A percentile compares a stretch with the other conserved stretches of the same genome.
These are phyloP conservation scores for Stachybotrys chlorohalonatus DNA, from an alignment of 2,329 filamentous ascomycete species.

Conservation along the genomic window DNA sequence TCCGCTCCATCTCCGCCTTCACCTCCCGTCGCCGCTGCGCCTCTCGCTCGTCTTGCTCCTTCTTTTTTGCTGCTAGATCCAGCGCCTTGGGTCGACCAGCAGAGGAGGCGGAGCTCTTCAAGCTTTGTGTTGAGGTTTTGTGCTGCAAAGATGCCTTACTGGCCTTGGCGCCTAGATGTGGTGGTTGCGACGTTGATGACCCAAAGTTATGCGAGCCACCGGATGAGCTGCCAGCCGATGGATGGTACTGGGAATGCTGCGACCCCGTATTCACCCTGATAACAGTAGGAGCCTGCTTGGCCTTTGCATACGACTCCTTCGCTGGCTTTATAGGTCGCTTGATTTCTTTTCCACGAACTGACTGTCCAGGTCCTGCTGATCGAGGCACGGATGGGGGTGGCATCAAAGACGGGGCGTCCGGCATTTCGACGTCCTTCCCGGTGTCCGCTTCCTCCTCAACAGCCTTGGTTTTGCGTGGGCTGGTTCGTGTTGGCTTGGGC, in stretches of 20 bases:
- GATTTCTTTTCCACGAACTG: constrained; percentile 40
- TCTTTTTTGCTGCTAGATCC: constrained; percentile 69
- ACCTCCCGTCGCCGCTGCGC: constrained; percentile 70
- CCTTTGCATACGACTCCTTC: constrained; percentile 48
- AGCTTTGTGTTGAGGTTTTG: constrained; percentile 45
- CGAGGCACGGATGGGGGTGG: constrained; percentile 53
- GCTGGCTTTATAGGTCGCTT: constrained; percentile 54
- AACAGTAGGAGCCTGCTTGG: constrained; percentile 59
- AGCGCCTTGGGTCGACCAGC: constrained; percentile 61
- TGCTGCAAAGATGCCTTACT: constrained; percentile 58
- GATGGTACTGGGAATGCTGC: constrained; percentile 50
- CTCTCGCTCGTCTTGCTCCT: constrained; percentile 76
- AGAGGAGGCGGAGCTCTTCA: constrained; percentile 44
- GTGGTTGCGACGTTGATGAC: constrained; percentile 26
- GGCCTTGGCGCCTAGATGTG: constrained; percentile 48
- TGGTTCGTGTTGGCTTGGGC: constrained; percentile 36
- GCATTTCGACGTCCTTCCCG: constrained; percentile 45
- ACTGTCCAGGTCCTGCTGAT: constrained; percentile 36
- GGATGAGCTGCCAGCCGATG: constrained; percentile 47
- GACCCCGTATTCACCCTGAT: constrained; percentile 63
- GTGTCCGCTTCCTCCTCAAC: constrained; percentile 18
- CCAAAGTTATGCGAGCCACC: constrained; percentile 29
- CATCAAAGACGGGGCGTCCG: constrained; percentile 43
- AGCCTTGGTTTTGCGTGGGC: constrained; percentile 40
- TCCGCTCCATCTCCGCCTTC: constrained; percentile 73